Evolutionary conservation across 1,284 basidiomycete species (phyloP), one percentile per base, ranked within the genome.

Genomic region (Cerioporus squamosus): DNA sequence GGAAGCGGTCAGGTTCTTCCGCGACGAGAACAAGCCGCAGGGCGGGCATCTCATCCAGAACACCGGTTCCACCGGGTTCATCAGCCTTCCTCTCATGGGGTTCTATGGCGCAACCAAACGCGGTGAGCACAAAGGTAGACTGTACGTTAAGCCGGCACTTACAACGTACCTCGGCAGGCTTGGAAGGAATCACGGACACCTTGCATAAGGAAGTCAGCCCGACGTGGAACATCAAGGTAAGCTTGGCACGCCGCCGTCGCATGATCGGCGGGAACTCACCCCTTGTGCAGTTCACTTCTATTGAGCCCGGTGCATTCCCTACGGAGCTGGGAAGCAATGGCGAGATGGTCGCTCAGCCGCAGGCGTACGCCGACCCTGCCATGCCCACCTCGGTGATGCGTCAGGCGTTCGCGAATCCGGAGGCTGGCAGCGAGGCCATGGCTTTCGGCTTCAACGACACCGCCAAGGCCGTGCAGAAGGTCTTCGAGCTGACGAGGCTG

Each of bases 1-100:
- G 47, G 73, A 72, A 61, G 75, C 77, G 1, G 65, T 79, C 22
- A 48, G 65, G 22, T 66, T 74, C 53, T 76, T 79, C 63, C 68
- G 78, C n/a, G 77, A 78, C 23, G 73, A 70, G 1, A 74, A 77
- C 55, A 66, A 58, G 24, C 72, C 71, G 8, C 46, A 54, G 20
- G 75, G 74, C 8, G 77, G 75, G 7, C 61, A 68, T 10, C 62
- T 77, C 8, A 43, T 77, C 24, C 69, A 73, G 50, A 62, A 69
- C 23, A 71, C 68, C 53, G 73, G 72, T 2, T 57, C 63, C 12
- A 52, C 56, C 12, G 75, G 72, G 10, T 18, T 74, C 17, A 39
- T 51, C 14, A 63, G 68, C 1, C 48, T 55, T 7, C 64, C 72
- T 9, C 57, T 56, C 15, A 46, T 70, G 23, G 72, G 70, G 14